Conservation (phyloP, 2,329 filamentous ascomycete genomes). For the Stagonosporopsis rhizophila region DNA sequence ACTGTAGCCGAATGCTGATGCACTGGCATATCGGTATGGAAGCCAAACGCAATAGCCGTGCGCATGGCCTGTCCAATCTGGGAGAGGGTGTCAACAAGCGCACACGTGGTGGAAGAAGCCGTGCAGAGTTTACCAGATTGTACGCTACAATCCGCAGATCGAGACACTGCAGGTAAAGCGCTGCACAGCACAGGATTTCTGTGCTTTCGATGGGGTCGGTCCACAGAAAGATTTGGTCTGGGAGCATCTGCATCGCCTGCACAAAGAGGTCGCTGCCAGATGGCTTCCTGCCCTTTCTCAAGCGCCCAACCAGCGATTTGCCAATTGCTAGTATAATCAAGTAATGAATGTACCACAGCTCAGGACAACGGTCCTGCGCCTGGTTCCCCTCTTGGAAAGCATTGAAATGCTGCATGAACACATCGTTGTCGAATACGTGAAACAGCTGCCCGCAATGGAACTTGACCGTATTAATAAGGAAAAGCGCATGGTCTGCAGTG, state of each 20-base stretch:
- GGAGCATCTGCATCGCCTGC: slow-evolving; percentile 1
- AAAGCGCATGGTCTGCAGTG: neutral
- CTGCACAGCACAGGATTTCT: slow-evolving; percentile 1
- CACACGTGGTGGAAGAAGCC: neutral
- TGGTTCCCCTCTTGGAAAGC: neutral
- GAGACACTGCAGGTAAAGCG: neutral
- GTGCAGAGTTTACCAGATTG: neutral
- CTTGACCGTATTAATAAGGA: neutral
- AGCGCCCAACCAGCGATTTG: neutral
- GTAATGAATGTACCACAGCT: slow-evolving; percentile 3
- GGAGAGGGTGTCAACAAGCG: neutral
- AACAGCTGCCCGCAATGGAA: slow-evolving; percentile 2
- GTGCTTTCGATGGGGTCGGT: neutral
- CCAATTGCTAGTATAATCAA: neutral
- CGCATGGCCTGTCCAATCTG: slow-evolving; percentile 5
- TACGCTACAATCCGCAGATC: slow-evolving; percentile 1
- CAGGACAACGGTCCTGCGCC: neutral
- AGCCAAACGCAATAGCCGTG: slow-evolving; percentile 1
- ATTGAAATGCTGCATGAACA: slow-evolving; percentile 4
- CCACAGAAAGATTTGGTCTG: slow-evolving; percentile 2
- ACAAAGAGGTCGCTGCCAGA: slow-evolving; percentile 1
- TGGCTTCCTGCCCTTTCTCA: neutral
- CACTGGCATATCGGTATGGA: neutral
- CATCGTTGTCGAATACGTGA: neutral
- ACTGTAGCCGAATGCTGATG: neutral